These are phyloP conservation scores for Coemansia sp. DNA, from an alignment of 192 early-diverging fungal genomes.

Conservation along the genomic window DNA sequence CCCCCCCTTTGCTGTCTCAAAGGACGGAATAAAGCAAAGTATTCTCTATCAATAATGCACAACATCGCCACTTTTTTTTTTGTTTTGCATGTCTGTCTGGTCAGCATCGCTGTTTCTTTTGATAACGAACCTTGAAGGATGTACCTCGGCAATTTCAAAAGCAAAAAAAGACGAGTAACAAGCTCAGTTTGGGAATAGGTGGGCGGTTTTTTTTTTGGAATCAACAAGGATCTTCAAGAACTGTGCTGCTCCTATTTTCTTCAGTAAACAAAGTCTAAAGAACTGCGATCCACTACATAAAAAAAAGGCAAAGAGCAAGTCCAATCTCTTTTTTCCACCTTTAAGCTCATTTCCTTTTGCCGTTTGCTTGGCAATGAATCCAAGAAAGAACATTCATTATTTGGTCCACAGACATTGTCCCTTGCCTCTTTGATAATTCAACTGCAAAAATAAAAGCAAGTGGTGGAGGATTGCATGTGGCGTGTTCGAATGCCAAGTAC, in stretches of 20 bases:
- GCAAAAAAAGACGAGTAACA: not conserved
- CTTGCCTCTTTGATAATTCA: not conserved
- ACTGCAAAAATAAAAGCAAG: not conserved
- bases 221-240: not conserved
- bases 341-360: not conserved
- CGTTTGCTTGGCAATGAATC: not conserved
- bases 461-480: not conserved
- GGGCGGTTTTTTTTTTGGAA: not conserved
- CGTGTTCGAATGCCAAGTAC: not conserved
- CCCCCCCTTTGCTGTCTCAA: not conserved
- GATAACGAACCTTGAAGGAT: conserved; percentile 2
- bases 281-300: not conserved
- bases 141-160: not conserved
- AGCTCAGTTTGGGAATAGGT: not conserved
- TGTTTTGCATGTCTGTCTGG: not conserved
- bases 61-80: not conserved
- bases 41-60: not conserved
- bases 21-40: conserved; percentile 4
- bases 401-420: not conserved
- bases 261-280: conserved; percentile 2
- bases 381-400: not conserved
- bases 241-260: not conserved
- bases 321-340: not conserved
- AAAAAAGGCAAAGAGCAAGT: not conserved
- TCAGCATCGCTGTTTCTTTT: not conserved